Evolutionary conservation across 2,329 filamentous ascomycete species (phyloP).

Genomic region (Alternaria conjuncta): DNA sequence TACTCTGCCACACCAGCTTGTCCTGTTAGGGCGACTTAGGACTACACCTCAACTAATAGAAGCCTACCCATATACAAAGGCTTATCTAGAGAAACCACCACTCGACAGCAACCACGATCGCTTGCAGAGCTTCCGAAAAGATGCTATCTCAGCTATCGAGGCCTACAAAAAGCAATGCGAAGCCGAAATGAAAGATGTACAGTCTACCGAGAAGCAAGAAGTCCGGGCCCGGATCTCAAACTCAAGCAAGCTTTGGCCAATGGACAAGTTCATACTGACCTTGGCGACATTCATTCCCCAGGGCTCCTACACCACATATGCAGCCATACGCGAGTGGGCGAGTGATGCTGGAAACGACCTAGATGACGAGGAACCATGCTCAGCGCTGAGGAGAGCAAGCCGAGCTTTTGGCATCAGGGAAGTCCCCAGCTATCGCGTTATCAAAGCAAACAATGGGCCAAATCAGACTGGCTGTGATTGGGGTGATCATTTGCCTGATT

Average conservation of each 20-base stretch:
- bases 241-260: background rate
- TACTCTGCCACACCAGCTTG: background rate
- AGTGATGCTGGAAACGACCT: background rate
- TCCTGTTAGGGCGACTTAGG: background rate
- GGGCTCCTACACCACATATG: background rate
- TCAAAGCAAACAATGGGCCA: background rate
- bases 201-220: background rate
- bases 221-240: background rate
- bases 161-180: background rate
- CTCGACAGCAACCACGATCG: background rate
- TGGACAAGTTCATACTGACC: background rate
- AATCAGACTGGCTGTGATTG: background rate
- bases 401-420: background rate
- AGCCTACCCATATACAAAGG: background rate
- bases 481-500: background rate
- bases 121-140: background rate
- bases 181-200: background rate
- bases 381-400: background rate
- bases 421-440: background rate
- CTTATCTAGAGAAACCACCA: background rate
- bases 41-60: background rate
- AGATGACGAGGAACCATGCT: background rate
- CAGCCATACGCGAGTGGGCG: background rate
- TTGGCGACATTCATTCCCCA: slow-evolving; percentile 4
- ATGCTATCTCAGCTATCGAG: background rate